These are phyloP conservation scores for Salpingoeca rosetta DNA, from an alignment of 78 protist genomes.

Conservation along the genomic window DNA sequence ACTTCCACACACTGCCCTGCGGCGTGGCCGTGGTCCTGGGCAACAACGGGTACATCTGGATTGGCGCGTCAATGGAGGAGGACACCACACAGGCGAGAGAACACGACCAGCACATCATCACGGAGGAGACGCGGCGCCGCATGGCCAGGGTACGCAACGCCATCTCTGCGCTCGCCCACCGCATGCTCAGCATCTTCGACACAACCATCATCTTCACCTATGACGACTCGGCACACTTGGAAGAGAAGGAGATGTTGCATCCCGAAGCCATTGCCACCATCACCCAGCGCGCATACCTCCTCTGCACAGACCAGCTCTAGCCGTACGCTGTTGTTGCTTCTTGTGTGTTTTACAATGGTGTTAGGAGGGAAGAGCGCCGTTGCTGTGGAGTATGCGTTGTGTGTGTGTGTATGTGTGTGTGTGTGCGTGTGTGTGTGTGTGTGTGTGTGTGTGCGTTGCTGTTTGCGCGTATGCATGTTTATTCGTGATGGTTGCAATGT, in stretches of 20 bases:
- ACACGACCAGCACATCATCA: not conserved
- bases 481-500: too few relatives aligned
- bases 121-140: not conserved
- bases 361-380: not conserved
- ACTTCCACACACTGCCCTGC: constrained; percentile 41
- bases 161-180: not conserved
- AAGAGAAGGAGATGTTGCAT: not conserved
- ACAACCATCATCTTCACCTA: not conserved
- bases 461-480: too few relatives aligned
- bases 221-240: not conserved
- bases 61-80: not conserved
- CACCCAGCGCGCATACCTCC: not conserved
- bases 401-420: not conserved
- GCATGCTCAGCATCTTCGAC: not conserved
- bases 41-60: constrained; percentile 70
- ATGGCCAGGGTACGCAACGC: constrained; percentile 13
- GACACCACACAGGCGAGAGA: not conserved
- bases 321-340: too few relatives aligned
- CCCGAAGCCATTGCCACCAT: not conserved
- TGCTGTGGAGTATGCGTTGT: not conserved
- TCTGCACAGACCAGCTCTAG: too few relatives aligned
- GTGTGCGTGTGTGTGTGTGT: too few relatives aligned
- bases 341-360: not conserved
- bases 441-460: too few relatives aligned
- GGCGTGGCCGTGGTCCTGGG: constrained; percentile 77